These are phyloP conservation scores for thale cress (Arabidopsis thaliana) DNA, from an alignment of 345 rosid genomes.

Conservation along the genomic window TAIR10.1 NC_003070.9:21702001-21702500, in stretches of 20 bases:
- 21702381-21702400: slow-evolving; percentile 37
- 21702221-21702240: slow-evolving; percentile 28
- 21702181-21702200: slow-evolving; percentile 44
- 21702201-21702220: slow-evolving; percentile 4
- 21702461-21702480: slow-evolving; percentile 35
- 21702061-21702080: not conserved
- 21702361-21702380: not conserved
- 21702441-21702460: not conserved
- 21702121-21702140: slow-evolving; percentile 35
- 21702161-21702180: slow-evolving; percentile 37
- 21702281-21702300: not conserved
- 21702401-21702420: not conserved
- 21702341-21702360: not conserved
- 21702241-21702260: slow-evolving; percentile 42
- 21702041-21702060: slow-evolving; percentile 15
- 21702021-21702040: slow-evolving; percentile 4
- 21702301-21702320: not conserved
- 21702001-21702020: not conserved
- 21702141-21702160: not conserved
- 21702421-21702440: not conserved
- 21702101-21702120: slow-evolving; percentile 25
- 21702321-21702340: not conserved
- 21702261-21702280: not conserved
- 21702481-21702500: slow-evolving; percentile 35
- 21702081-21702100: slow-evolving; percentile 23